phyloP scores from a whole-genome alignment of 352 stramenopile genomes.

The Stephanocyclus meneghinianus region DNA sequence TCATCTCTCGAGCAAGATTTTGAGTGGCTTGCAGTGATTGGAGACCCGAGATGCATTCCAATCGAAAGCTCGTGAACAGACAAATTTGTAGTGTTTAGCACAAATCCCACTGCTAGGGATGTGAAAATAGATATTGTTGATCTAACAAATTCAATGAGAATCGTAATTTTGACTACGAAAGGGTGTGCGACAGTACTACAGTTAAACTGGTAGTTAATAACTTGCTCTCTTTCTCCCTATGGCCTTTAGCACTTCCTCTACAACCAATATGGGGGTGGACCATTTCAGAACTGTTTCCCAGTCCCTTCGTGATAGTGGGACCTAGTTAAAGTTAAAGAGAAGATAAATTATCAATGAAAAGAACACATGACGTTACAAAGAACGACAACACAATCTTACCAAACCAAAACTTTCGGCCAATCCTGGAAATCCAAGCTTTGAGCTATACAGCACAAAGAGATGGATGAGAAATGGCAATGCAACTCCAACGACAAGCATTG shows the following conservation, averaged over 20 bases:
- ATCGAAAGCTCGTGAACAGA: no score
- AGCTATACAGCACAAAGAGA: conserved; percentile 83
- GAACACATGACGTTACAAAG: conserved; percentile 3
- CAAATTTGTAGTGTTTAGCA: no score
- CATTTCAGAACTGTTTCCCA: conserved; percentile 83
- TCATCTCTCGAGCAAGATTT: no score
- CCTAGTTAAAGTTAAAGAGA: conserved; percentile 31
- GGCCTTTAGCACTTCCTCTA: conserved; percentile 86
- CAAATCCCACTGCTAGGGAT: no score
- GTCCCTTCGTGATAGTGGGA: conserved; percentile 73
- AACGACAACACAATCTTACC: conserved; percentile 38
- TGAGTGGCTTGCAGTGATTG: no score
- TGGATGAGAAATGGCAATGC: conserved; percentile 83
- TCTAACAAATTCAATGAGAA: no score
- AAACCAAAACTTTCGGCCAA: conserved; percentile 83
- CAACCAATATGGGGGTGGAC: conserved; percentile 83
- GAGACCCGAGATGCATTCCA: no score
- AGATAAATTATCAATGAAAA: conserved; percentile 23
- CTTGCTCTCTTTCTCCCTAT: conserved; percentile 55
- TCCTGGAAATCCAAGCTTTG: conserved; percentile 58
- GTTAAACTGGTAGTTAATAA: no score
- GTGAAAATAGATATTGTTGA: no score
- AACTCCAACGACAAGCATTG: conserved; percentile 83
- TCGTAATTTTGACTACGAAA: no score
- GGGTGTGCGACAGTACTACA: no score